These are phyloP conservation scores for Leccinum aurantiacum DNA, from an alignment of 768 basidiomycete genomes.

Conservation along the genomic window DNA sequence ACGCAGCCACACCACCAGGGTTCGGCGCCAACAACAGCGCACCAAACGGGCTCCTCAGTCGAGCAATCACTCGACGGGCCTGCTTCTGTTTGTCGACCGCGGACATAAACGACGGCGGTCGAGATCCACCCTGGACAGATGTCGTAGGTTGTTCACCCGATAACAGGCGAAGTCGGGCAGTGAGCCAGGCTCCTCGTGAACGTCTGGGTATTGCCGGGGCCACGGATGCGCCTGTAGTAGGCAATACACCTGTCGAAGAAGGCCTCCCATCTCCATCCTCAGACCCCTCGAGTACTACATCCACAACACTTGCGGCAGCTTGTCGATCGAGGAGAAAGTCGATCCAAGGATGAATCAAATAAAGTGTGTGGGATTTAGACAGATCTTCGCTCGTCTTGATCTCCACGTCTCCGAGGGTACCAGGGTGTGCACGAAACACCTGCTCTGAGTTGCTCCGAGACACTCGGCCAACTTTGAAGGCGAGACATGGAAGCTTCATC, in stretches of 20 bases:
- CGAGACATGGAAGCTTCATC: neutral
- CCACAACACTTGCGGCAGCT: neutral
- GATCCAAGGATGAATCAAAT: neutral
- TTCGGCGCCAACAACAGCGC: neutral
- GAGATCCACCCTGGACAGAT: neutral
- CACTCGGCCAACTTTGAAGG: neutral
- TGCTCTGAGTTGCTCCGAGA: neutral
- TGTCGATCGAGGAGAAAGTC: neutral
- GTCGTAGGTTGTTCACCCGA: constrained; percentile 2
- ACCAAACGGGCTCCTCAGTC: neutral
- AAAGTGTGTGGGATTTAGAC: neutral
- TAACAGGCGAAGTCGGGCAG: neutral
- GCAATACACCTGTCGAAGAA: neutral
- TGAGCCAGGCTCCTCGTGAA: neutral
- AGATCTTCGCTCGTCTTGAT: neutral
- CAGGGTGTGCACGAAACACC: neutral
- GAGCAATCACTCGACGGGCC: neutral
- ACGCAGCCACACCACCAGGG: neutral
- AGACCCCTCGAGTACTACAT: neutral
- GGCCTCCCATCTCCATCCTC: neutral
- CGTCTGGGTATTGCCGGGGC: neutral
- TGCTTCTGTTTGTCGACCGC: neutral
- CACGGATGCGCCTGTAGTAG: neutral
- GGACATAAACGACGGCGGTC: neutral
- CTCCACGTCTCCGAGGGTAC: neutral